A percentile compares a stretch with the other conserved stretches of the same genome.
These are phyloP conservation scores for Sinapis alba DNA, from an alignment of 441 rosid genomes.

Conservation along the genomic window DNA sequence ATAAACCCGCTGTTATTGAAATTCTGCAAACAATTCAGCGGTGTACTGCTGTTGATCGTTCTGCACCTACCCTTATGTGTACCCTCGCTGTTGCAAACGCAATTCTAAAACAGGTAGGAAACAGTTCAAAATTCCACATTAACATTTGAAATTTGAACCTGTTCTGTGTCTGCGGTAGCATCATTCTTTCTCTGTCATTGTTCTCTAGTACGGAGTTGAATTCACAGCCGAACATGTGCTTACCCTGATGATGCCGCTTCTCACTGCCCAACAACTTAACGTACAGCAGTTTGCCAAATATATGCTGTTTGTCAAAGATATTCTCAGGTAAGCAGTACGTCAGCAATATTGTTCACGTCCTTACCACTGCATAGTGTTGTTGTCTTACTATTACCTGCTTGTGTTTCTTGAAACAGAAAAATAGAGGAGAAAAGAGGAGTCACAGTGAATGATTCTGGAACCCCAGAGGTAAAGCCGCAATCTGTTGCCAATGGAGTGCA, in stretches of 20 bases:
- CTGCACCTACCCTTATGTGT: slow-evolving; percentile 97
- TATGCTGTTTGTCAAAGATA: slow-evolving; percentile 84
- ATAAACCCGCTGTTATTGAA: slow-evolving; percentile 72
- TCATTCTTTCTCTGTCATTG: slow-evolving; percentile 25
- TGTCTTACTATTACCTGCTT: slow-evolving; percentile 14
- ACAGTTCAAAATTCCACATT: background rate
- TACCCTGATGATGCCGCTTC: slow-evolving; percentile 78
- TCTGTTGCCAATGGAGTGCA: slow-evolving; percentile 48
- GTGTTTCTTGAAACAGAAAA: background rate
- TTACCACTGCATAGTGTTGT: background rate
- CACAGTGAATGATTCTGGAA: slow-evolving; percentile 69
- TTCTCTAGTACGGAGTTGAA: slow-evolving; percentile 77
- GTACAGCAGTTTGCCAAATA: slow-evolving; percentile 92
- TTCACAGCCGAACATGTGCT: slow-evolving; percentile 82
- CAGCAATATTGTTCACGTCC: background rate
- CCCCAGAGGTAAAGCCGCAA: slow-evolving; percentile 53
- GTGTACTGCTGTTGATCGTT: slow-evolving; percentile 91
- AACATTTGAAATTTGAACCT: background rate
- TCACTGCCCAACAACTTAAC: slow-evolving; percentile 83
- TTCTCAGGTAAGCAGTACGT: slow-evolving; percentile 57
- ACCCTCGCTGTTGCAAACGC: slow-evolving; percentile 90
- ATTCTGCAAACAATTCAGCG: slow-evolving; percentile 88
- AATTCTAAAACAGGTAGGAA: slow-evolving; percentile 81
- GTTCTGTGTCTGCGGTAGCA: background rate
- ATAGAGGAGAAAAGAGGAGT: slow-evolving; percentile 89